Conservation (phyloP, 78 protist species). For the Tieghemostelium lacteum region DNA sequence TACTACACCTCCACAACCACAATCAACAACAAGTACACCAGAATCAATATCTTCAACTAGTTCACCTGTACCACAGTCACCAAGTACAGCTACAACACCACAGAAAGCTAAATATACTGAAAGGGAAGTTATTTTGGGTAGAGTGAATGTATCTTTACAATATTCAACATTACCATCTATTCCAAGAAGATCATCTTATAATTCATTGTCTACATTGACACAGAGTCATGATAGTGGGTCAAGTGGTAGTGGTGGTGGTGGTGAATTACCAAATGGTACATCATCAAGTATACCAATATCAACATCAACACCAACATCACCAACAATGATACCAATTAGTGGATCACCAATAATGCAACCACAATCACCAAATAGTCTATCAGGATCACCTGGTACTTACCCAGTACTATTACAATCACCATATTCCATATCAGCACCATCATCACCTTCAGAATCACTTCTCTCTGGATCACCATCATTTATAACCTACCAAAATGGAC, state of each 20-base stretch:
- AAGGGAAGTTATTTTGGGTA: constrained; percentile 18
- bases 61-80: neutral
- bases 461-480: constrained; percentile 64
- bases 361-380: constrained; percentile 1
- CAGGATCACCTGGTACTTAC: constrained; percentile 18
- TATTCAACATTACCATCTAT: constrained; percentile 19
- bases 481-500: constrained; percentile 11
- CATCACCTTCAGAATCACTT: constrained; percentile 11
- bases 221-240: neutral
- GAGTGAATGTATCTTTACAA: constrained; percentile 48
- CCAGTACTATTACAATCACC: neutral
- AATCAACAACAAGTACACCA: neutral
- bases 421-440: constrained; percentile 18
- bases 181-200: constrained; percentile 53
- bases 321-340: neutral
- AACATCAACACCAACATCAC: constrained; percentile 2
- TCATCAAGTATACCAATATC: constrained; percentile 16
- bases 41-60: neutral
- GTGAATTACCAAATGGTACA: neutral
- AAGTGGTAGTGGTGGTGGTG: neutral
- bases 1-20: neutral
- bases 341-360: neutral
- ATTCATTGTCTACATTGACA: constrained; percentile 1
- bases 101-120: neutral
- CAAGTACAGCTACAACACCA: neutral